Evolutionary conservation across 345 rosid genomes (phyloP), one percentile per base, ranked within the genome.

Genomic region (Rhizophora mangle): DNA sequence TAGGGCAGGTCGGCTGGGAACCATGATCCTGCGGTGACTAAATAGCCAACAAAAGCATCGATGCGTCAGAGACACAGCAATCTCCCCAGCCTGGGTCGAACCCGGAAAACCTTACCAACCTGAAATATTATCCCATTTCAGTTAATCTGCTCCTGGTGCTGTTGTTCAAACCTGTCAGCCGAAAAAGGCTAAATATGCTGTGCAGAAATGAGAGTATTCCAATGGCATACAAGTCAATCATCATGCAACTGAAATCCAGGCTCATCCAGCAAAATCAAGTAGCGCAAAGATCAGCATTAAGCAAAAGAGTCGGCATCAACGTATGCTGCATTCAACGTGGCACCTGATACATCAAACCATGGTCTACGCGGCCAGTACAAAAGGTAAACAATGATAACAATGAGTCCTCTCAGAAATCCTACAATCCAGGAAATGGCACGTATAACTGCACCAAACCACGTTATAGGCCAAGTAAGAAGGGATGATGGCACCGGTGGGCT

Each of bases 361-460:
- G 96, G 99, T 68, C 76, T 80, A 21, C 73, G 81, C 8, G 96
- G 99, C 61, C 96, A 91, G 73, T 83, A 90, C 39, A 83, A 69
- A n/a, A 95, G 92, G 74, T 95, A n/a, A 88, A 92, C 81, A n/a
- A 85, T 63, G 76, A 92, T 96, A 59, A 88, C 84, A 10, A 82
- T 65, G 57, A 87, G 72, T 64, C 97, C 97, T 30, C 86, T 78
- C 0, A 89, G 57, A 52, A 88, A 81, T 54, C 91, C 70, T 68
- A 87, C 57, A 27, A 87, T 39, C 76, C 82, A 74, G 68, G 86
- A 83, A 22, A 89, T 75, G 30, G 88, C 84, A 49, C 97, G 87
- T 71, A 85, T 83, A 37, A 76, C 67, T 37, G 88, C 88, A n/a
- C n/a, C n/a, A n/a, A n/a, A n/a, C n/a, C n/a, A n/a, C n/a, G n/a